A percentile compares a stretch with the other conserved stretches of the same genome.
Evolutionary conservation across 257 asterid species (phyloP).

Genomic region (Solanum appendiculatum): DNA sequence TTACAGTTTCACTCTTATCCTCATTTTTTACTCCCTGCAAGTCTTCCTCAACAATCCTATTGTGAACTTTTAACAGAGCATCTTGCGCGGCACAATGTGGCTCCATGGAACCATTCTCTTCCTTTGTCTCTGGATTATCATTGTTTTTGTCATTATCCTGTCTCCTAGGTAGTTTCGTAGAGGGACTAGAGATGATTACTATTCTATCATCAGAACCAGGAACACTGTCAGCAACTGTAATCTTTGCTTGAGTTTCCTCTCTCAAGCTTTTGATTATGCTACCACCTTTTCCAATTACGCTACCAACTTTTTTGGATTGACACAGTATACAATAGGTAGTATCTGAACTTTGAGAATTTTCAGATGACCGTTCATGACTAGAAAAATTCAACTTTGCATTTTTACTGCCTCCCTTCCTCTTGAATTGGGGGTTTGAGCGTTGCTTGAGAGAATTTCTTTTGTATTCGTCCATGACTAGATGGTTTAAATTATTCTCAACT

Average conservation of each 20-base stretch:
- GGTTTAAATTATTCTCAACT: neutral
- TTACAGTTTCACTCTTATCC: constrained; percentile 30
- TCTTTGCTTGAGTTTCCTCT: constrained; percentile 80
- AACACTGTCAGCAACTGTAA: constrained; percentile 57
- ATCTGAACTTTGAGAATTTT: constrained; percentile 33
- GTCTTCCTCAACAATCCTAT: constrained; percentile 63
- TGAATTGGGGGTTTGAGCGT: constrained; percentile 47
- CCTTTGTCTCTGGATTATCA: constrained; percentile 3
- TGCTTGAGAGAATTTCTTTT: constrained; percentile 30
- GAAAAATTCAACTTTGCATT: constrained; percentile 37
- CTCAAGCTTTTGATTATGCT: constrained; percentile 59
- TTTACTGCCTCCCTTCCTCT: constrained; percentile 42
- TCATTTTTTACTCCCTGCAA: constrained; percentile 25
- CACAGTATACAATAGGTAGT: constrained; percentile 59
- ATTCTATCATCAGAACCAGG: constrained; percentile 80
- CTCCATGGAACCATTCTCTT: constrained; percentile 23
- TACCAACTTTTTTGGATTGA: constrained; percentile 62
- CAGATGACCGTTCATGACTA: constrained; percentile 25
- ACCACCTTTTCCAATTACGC: constrained; percentile 88
- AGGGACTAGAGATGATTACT: constrained; percentile 51
- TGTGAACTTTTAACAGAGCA: constrained; percentile 75
- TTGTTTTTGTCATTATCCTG: constrained; percentile 13
- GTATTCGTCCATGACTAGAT: constrained; percentile 44
- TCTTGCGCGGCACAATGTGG: constrained; percentile 79
- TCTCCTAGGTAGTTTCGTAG: constrained; percentile 34